Evolutionary conservation across 1,139 yeast genomes (phyloP), one percentile per base, ranked within the genome.

Genomic region (Suhomyces kunorum): DNA sequence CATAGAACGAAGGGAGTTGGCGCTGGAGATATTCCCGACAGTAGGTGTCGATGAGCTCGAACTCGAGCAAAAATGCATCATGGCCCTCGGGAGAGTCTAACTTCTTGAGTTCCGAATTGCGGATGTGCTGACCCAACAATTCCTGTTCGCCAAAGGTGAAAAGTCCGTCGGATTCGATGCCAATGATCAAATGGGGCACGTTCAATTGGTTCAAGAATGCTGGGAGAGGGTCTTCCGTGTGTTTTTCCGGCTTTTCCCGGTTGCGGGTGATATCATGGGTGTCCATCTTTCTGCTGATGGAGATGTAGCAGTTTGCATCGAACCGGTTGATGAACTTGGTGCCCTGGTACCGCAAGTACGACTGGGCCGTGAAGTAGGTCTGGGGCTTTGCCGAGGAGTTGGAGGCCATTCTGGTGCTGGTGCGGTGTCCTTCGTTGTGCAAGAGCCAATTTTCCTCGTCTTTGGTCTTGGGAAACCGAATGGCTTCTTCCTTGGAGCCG

Each of bases 21-120:
- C 64, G 60, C 19, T 67, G 66, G 55, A 90, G 71, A 60, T 90
- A 92, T 3, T 76, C 77, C 32, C 78, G 66, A 45, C 95, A 81
- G 48, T 84, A 71, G 28, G 75, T 68, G 60, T 94, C 87, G 44
- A 92, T 88, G 40, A 82, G 80, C 38, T 81, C 85, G 62, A 92
- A 92, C 61, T 92, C 98, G 37, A 92, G 71, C 47, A 92, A 68
- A 58, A 92, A 92, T 2, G 98, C 98, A 68, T 92, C 98, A 58
- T 92, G 98, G 13, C 98, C 98, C 56, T 92, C 98, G n/a, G 94
- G 95, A 1, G 97, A 88, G 47, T 84, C 80, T 37, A 92, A 82
- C 53, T 80, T 80, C 49, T 81, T 81, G 48, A 92, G 69, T 6
- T 54, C 61, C 2, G 95, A 75, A 50, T 84, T 74, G 5, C 94